Conservation (phyloP, 345 rosid species). For the Boechera stricta region DNA sequence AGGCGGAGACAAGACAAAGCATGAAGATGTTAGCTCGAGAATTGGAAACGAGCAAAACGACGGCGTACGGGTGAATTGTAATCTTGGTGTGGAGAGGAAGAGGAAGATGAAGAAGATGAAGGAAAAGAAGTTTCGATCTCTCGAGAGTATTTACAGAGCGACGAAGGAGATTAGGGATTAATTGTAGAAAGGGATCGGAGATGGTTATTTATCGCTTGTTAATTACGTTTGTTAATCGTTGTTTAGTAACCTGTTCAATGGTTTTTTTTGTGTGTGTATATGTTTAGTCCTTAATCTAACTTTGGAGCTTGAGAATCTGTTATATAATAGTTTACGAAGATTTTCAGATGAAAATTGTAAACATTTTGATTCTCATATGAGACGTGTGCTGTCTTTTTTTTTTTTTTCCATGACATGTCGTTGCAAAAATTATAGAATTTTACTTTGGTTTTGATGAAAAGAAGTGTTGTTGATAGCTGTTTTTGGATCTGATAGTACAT, state of each 20-base stretch:
- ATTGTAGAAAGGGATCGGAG: neutral
- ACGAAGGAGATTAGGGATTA: slow-evolving; percentile 40
- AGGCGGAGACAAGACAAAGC: slow-evolving; percentile 24
- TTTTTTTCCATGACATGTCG: neutral
- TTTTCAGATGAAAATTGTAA: slow-evolving; percentile 22
- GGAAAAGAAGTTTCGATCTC: slow-evolving; percentile 45
- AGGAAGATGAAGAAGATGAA: slow-evolving; percentile 33
- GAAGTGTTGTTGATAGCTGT: slow-evolving; percentile 8
- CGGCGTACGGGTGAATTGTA: slow-evolving; percentile 22
- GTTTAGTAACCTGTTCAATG: slow-evolving; percentile 1
- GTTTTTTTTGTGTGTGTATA: slow-evolving; percentile 6
- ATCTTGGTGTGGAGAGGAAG: slow-evolving; percentile 23
- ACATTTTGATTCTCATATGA: neutral
- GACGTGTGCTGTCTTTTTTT: slow-evolving; percentile 2
- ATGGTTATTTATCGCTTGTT: slow-evolving; percentile 7
- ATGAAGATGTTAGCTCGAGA: slow-evolving; percentile 40
- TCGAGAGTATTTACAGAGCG: slow-evolving; percentile 42
- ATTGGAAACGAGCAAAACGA: slow-evolving; percentile 29
- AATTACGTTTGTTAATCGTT: slow-evolving; percentile 30
- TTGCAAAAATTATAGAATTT: neutral
- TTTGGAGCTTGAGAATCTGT: slow-evolving; percentile 25
- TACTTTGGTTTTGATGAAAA: slow-evolving; percentile 16
- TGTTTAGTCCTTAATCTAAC: slow-evolving; percentile 16
- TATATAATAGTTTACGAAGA: slow-evolving; percentile 13
- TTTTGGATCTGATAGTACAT: slow-evolving; percentile 13